Percentiles rank a stretch among this genome's conserved stretches.
Evolutionary conservation across 495 filamentous ascomycete species (phyloP).

Genomic region (Aspergillus conjunctus): DNA sequence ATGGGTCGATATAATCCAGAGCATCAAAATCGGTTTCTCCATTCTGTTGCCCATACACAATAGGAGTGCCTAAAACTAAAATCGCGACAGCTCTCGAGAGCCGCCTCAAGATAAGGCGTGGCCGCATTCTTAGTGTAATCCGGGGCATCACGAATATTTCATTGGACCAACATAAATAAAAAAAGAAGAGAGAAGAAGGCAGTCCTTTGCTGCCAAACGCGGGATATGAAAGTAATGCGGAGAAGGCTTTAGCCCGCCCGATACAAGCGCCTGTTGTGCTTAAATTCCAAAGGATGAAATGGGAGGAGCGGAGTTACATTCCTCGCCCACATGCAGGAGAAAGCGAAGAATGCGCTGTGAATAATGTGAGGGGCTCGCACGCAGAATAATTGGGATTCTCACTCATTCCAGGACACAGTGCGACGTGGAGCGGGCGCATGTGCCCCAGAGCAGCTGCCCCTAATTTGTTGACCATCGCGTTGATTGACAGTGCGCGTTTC

Average conservation of each 20-base stretch:
- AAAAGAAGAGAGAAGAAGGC: neutral
- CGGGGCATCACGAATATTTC: no score
- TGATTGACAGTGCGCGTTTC: neutral
- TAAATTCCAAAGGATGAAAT: constrained; percentile 1
- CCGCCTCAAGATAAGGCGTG: neutral
- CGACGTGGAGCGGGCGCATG: neutral
- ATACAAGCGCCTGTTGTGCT: constrained; percentile 1
- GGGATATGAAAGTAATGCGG: no score
- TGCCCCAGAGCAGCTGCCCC: neutral
- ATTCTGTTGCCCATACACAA: constrained; percentile 10
- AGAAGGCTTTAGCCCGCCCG: neutral
- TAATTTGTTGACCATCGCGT: neutral
- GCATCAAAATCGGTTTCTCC: constrained; percentile 31
- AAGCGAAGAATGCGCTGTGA: neutral
- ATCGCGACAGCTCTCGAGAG: neutral
- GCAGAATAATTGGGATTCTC: neutral
- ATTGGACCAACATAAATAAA: neutral
- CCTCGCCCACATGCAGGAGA: neutral
- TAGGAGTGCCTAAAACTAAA: constrained; percentile 10
- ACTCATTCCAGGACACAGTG: neutral
- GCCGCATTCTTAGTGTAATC: neutral
- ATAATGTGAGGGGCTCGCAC: neutral
- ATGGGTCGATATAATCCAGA: constrained; percentile 53
- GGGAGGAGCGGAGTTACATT: neutral
- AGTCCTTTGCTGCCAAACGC: no score